These are phyloP conservation scores for Anthostomella pinea DNA, from an alignment of 2,329 filamentous ascomycete genomes.

Conservation along the genomic window DNA sequence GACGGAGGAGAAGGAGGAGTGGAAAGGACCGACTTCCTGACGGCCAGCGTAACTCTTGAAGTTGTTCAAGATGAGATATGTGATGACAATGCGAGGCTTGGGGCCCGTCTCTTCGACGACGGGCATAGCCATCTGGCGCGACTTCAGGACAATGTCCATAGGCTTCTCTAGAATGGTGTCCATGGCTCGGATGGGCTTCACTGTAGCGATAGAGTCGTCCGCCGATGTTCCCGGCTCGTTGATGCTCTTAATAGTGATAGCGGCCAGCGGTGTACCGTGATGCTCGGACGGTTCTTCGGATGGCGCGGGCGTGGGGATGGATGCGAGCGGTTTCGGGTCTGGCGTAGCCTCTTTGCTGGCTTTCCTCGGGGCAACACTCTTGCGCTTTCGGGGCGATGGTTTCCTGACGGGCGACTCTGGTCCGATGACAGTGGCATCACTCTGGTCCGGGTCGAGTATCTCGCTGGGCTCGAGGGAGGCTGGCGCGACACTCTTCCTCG, in stretches of 20 bases:
- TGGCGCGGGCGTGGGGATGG: conserved; percentile 49
- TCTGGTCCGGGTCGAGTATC: conserved; percentile 54
- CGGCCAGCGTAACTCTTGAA: conserved; percentile 98
- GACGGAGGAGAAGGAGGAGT: conserved; percentile 94
- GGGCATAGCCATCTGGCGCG: conserved; percentile 65
- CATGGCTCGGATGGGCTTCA: conserved; percentile 73
- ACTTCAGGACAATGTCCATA: conserved; percentile 91
- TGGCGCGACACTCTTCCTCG: conserved; percentile 37
- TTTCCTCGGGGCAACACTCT: conserved; percentile 49
- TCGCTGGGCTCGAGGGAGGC: conserved; percentile 59
- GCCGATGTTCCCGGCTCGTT: conserved; percentile 56
- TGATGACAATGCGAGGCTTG: conserved; percentile 87
- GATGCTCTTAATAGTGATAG: conserved; percentile 67
- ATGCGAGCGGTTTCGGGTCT: conserved; percentile 37
- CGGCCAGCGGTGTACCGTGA: conserved; percentile 61
- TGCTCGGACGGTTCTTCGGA: conserved; percentile 52
- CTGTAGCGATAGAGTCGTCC: conserved; percentile 47
- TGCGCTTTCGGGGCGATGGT: conserved; percentile 64
- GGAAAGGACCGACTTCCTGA: conserved; percentile 94
- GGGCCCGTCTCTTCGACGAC: conserved; percentile 73
- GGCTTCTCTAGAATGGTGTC: conserved; percentile 80
- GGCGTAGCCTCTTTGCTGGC: conserved; percentile 39
- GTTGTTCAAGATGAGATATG: conserved; percentile 86
- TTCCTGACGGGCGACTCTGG: conserved; percentile 39
- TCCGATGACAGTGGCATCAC: conserved; percentile 29